These are phyloP conservation scores for Saccharomyces uvarum DNA, from an alignment of 1,139 yeast species.

Conservation along the genomic window DNA sequence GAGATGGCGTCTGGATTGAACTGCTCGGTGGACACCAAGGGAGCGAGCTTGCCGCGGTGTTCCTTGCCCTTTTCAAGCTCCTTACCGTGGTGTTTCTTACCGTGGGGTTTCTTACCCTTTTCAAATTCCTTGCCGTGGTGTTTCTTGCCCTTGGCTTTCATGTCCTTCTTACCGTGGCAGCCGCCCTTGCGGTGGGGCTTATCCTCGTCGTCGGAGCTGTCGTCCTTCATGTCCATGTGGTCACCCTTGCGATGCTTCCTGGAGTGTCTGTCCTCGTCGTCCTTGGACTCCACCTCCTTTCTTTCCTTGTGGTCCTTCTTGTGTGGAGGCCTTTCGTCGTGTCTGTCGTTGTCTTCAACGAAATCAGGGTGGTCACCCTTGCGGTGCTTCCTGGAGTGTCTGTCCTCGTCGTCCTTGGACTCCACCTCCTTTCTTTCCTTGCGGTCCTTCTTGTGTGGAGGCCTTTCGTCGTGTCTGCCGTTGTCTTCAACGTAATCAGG, in stretches of 20 bases:
- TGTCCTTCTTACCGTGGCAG: constrained; percentile 1
- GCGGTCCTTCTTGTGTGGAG: background rate
- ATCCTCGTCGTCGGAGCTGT: background rate
- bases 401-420: background rate
- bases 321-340: background rate
- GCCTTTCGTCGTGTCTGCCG: too few relatives aligned
- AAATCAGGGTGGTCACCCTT: background rate
- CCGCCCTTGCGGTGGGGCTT: background rate
- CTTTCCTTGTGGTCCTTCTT: background rate
- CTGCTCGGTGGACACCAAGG: background rate
- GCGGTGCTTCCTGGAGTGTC: background rate
- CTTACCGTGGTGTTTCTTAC: background rate
- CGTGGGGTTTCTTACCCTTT: background rate
- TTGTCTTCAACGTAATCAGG: too few relatives aligned
- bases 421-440: background rate
- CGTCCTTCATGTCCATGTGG: background rate
- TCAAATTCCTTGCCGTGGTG: background rate
- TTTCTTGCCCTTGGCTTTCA: background rate
- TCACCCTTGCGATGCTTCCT: background rate
- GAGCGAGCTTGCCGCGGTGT: background rate
- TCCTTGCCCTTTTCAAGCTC: background rate
- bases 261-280: background rate
- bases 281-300: background rate
- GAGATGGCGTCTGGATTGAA: background rate
- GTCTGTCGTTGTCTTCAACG: background rate